Base-by-base conservation (phyloP, 129 eudicot genomes). In the Artemisia argyi region DNA sequence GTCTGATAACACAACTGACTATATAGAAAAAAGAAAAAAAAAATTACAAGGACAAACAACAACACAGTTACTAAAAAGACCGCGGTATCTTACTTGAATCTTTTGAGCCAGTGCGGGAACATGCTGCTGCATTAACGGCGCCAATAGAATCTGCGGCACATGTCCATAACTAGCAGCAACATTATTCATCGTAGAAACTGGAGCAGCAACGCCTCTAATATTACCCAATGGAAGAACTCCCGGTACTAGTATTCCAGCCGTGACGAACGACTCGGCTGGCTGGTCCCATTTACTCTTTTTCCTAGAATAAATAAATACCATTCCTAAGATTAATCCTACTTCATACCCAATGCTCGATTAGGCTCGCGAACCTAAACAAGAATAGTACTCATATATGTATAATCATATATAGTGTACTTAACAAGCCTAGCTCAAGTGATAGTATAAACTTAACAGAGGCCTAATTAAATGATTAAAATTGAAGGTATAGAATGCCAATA, bases 241-340 rank as follows among this genome's bases (percentile, higher is more conserved):
- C 22, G 91, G 84, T 13, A 83, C 63, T 61, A 84, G 73, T 58
- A 76, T 61, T 78, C 87, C 89, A 18, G 81, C 83, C 54, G 90
- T 72, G 60, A 84, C 81, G 74, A 94, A 73, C 2, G 90, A 82
- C 69, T 90, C 96, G 15, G 87, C 98, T 13, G 98, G 93, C 71
- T 87, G 96, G 83, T 94, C 98, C 98, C 97, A 94, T 75, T 84
- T 90, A 47, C 96, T 86, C 85, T 84, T 90, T 80, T 81, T 90
- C 74, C 99, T 95, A 80, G 64, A 72, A 72, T 22, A 44, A 72
- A 72, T 22, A 44, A 54, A 78, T 63, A 50, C 10, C 52, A 55
- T 24, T 42, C 20, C 35, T 18, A 30, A 22, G 47, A 61, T 57
- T 7, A 28, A 50, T 30, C 35, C 35, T 30, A 35, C 10, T 39